Conservation (phyloP, 164 flowering plant species). For the Dillenia turbinata region DNA sequence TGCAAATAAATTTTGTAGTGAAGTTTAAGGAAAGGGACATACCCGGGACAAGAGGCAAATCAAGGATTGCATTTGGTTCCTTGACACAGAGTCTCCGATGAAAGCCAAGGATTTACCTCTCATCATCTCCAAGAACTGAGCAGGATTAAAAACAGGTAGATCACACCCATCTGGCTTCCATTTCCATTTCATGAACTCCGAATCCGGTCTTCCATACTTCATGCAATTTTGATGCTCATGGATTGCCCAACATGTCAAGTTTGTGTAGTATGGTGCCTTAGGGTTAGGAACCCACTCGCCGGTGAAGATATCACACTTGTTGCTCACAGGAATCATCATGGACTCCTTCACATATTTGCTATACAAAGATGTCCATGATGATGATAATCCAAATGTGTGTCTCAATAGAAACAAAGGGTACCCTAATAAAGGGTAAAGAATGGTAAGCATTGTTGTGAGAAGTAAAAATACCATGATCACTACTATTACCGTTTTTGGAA, state of each 20-base stretch:
- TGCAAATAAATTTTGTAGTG: too few species aligned
- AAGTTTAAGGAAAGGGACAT: neutral
- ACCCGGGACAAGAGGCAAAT: slow-evolving; percentile 27
- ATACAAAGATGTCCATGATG: too few species aligned
- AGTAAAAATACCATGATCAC: too few species aligned
- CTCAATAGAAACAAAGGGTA: too few species aligned
- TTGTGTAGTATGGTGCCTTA: slow-evolving; percentile 22
- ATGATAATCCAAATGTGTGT: too few species aligned
- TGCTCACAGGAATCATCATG: too few species aligned
- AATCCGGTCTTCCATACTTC: slow-evolving; percentile 22
- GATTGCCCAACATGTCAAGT: slow-evolving; percentile 18
- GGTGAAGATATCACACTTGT: slow-evolving; percentile 19
- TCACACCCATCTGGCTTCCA: slow-evolving; percentile 29
- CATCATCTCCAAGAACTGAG: slow-evolving; percentile 14
- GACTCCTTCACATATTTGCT: too few species aligned
- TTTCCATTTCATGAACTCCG: slow-evolving; percentile 20
- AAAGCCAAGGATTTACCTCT: slow-evolving; percentile 24
- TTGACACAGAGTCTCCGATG: slow-evolving; percentile 27
- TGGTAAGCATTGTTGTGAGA: too few species aligned
- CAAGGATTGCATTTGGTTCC: slow-evolving; percentile 28
- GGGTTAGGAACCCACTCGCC: slow-evolving; percentile 30
- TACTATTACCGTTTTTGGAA: too few species aligned
- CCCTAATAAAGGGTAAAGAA: too few species aligned
- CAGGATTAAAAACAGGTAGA: slow-evolving; percentile 14
- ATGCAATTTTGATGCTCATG: slow-evolving; percentile 30